Evolutionary conservation across 148 eudicot genomes (phyloP).

Genomic region (Linanthus parryae): DNA sequence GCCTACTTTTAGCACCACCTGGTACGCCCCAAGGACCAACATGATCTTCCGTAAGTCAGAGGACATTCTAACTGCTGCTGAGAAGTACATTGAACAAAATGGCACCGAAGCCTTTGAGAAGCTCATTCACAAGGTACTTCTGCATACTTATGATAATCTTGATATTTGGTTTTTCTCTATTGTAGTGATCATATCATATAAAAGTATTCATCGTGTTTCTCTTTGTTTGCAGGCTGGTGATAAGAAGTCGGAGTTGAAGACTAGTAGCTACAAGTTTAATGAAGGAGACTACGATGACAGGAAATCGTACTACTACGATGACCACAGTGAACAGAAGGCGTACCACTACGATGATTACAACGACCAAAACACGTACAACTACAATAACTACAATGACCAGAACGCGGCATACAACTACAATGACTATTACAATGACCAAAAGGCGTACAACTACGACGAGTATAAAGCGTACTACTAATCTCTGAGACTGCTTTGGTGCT

Average conservation of each 20-base stretch:
- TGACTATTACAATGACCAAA: not conserved
- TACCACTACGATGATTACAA: conserved; percentile 2
- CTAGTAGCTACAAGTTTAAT: conserved; percentile 18
- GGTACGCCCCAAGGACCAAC: conserved; percentile 68
- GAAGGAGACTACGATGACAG: conserved; percentile 38
- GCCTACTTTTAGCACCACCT: conserved; percentile 43
- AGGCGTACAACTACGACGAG: not conserved
- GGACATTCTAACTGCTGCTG: conserved; percentile 72
- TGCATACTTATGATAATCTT: not conserved
- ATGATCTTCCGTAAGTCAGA: conserved; percentile 48
- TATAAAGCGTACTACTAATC: no score
- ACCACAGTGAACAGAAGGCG: not conserved
- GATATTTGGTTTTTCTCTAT: not conserved
- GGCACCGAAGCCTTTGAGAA: conserved; percentile 65
- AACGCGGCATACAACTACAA: no score
- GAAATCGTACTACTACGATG: conserved; percentile 1
- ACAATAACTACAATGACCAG: not conserved
- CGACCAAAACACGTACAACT: not conserved
- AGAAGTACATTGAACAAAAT: conserved; percentile 69
- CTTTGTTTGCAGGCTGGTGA: conserved; percentile 31
- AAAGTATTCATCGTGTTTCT: not conserved
- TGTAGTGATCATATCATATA: not conserved
- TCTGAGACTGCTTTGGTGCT: no score
- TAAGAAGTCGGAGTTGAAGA: conserved; percentile 16
- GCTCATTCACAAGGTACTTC: conserved; percentile 45